Evolutionary conservation across 805 yeast species (phyloP).

Genomic region (Teunomyces atbi): DNA sequence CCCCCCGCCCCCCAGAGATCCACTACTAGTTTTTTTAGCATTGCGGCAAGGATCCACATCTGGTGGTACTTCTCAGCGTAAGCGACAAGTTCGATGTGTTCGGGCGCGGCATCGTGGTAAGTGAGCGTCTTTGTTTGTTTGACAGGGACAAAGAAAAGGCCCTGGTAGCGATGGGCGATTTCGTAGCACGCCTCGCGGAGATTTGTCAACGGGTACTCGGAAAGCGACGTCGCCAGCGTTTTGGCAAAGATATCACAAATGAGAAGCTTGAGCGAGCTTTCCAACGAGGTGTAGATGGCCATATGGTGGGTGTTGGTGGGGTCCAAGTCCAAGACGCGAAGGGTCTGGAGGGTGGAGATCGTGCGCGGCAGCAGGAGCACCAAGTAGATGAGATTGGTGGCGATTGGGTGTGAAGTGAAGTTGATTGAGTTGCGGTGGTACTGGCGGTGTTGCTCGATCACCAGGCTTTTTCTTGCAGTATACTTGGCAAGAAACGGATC

Average conservation of each 20-base stretch:
- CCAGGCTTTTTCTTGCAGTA: neutral
- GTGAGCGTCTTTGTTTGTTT: neutral
- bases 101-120: neutral
- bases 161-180: conserved; percentile 21
- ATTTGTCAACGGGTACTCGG: conserved; percentile 25
- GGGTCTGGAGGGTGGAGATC: neutral
- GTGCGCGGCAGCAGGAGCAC: neutral
- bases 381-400: conserved; percentile 4
- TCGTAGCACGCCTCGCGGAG: conserved; percentile 21
- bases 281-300: neutral
- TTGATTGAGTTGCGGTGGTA: neutral
- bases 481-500: conserved; percentile 1
- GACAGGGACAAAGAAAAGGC: conserved; percentile 24
- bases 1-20: too few relatives aligned
- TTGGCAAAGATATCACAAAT: neutral
- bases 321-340: neutral
- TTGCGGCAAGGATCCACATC: conserved; percentile 26
- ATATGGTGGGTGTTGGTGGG: neutral
- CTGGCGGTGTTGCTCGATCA: neutral
- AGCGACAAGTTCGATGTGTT: conserved; percentile 9
- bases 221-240: neutral
- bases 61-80: conserved; percentile 24
- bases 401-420: neutral
- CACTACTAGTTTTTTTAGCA: conserved; percentile 12
- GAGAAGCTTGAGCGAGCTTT: neutral